A percentile compares a stretch with the other conserved stretches of the same genome.
These are phyloP conservation scores for Chlorella sp. DNA, from an alignment of 139 green algal species.

Conservation along the genomic window DNA sequence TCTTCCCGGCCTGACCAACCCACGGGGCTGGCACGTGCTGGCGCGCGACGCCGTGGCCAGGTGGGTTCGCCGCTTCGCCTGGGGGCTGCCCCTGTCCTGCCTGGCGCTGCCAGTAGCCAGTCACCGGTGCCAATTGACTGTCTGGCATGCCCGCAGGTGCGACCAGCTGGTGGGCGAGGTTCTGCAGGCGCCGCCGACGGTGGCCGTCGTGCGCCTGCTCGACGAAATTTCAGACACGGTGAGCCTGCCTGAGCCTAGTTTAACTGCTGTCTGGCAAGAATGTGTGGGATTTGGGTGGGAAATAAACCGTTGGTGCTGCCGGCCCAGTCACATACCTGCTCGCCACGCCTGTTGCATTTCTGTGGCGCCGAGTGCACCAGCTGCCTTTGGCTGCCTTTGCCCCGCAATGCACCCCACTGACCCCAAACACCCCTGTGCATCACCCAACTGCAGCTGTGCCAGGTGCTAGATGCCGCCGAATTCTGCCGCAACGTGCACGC, in stretches of 20 bases:
- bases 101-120: not conserved
- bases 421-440: not conserved
- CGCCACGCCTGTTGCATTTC: too few relatives aligned
- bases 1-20: not conserved
- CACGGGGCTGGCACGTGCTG: not conserved
- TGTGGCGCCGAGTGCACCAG: too few relatives aligned
- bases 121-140: not conserved
- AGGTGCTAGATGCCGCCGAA: constrained; percentile 52
- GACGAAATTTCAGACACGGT: constrained; percentile 61
- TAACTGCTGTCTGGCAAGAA: too few relatives aligned
- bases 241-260: too few relatives aligned
- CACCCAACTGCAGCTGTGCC: constrained; percentile 38
- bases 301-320: too few relatives aligned
- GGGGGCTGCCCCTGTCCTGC: not conserved
- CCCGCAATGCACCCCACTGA: too few relatives aligned
- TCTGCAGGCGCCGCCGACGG: constrained; percentile 35
- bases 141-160: constrained; percentile 32
- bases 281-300: too few relatives aligned
- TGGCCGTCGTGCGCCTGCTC: constrained; percentile 32
- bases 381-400: too few relatives aligned
- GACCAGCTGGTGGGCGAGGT: constrained; percentile 41
- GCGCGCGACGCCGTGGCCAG: not conserved
- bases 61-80: not conserved
- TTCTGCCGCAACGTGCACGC: constrained; percentile 56
- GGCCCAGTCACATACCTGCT: too few relatives aligned